Base-by-base conservation (phyloP, 2,329 filamentous ascomycete species). In the Sporothrix sp. region DNA sequence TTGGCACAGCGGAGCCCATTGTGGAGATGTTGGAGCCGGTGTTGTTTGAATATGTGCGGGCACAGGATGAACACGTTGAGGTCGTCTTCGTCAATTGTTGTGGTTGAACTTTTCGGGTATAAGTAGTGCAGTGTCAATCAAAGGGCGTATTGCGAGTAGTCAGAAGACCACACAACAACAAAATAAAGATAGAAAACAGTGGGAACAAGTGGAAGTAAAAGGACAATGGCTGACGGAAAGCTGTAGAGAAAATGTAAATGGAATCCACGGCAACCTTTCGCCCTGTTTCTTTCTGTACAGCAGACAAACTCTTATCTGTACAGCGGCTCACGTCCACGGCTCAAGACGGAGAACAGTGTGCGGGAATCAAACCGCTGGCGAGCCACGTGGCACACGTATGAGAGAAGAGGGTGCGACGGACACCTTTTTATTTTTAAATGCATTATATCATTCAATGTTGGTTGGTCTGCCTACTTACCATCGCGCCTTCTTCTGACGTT, bases 1-100 rank as follows among this genome's bases (percentile, higher is more conserved):
- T 33, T 10, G 48, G 28, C 27, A 37, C 46, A 33, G 48, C 39
- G 13, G 52, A 54, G 16, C 50, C 53, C 50, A 54, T 54, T 40
- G 14, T 43, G 45, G 3, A 10, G n/a, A 13, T 16, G 11, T 35
- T 45, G 20, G 36, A 18, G 39, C n/a, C n/a, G n/a, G n/a, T n/a
- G n/a, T n/a, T n/a, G n/a, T n/a, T n/a, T n/a, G n/a, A n/a, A n/a
- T n/a, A n/a, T n/a, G n/a, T n/a, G n/a, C n/a, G n/a, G n/a, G n/a
- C n/a, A n/a, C n/a, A n/a, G n/a, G n/a, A n/a, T n/a, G n/a, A n/a
- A n/a, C n/a, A n/a, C n/a, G n/a, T n/a, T n/a, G n/a, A n/a, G n/a
- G n/a, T n/a, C n/a, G n/a, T n/a, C n/a, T n/a, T n/a, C n/a, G n/a
- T n/a, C n/a, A n/a, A n/a, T n/a, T n/a, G n/a, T n/a, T n/a, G n/a